Evolutionary conservation across 2,329 filamentous ascomycete genomes (phyloP).

Genomic region (Cladophialophora immunda): DNA sequence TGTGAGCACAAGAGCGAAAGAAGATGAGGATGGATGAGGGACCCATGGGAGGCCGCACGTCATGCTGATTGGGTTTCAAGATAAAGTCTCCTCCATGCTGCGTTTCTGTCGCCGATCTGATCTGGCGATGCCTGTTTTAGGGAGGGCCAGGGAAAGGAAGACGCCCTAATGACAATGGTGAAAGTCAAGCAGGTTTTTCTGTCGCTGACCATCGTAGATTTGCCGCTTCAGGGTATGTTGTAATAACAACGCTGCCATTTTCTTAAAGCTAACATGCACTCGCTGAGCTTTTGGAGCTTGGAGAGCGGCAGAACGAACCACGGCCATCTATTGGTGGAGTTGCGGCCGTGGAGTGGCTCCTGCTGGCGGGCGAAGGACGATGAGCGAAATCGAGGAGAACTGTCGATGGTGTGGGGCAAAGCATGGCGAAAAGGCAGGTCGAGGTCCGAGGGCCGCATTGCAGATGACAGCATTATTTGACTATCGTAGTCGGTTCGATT

Average conservation of each 20-base stretch:
- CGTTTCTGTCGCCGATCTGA: constrained; percentile 16
- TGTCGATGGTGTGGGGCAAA: constrained; percentile 32
- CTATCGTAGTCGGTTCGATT: constrained; percentile 3
- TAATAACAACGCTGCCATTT: constrained; percentile 1
- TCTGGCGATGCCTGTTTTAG: constrained; percentile 8
- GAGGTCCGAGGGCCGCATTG: constrained; percentile 18
- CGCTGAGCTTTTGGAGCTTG: background rate
- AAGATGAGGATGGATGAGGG: background rate
- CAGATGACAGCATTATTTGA: constrained; percentile 18
- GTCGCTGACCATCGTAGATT: background rate
- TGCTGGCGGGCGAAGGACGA: constrained; percentile 18
- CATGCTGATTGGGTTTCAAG: constrained; percentile 17
- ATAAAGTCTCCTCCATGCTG: constrained; percentile 3
- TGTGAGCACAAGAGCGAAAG: constrained; percentile 21
- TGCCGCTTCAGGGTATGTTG: background rate
- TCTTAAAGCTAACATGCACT: background rate
- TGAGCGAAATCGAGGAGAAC: constrained; percentile 29
- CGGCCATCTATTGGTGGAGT: constrained; percentile 21
- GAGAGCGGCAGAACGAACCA: constrained; percentile 15
- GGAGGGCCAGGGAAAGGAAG: background rate
- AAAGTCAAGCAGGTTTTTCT: constrained; percentile 5
- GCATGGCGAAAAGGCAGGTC: constrained; percentile 15
- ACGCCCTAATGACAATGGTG: constrained; percentile 1
- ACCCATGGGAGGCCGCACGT: constrained; percentile 15
- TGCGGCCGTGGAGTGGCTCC: constrained; percentile 10